These are phyloP conservation scores for Monilinia laxa DNA, from an alignment of 2,329 filamentous ascomycete genomes.

Conservation along the genomic window DNA sequence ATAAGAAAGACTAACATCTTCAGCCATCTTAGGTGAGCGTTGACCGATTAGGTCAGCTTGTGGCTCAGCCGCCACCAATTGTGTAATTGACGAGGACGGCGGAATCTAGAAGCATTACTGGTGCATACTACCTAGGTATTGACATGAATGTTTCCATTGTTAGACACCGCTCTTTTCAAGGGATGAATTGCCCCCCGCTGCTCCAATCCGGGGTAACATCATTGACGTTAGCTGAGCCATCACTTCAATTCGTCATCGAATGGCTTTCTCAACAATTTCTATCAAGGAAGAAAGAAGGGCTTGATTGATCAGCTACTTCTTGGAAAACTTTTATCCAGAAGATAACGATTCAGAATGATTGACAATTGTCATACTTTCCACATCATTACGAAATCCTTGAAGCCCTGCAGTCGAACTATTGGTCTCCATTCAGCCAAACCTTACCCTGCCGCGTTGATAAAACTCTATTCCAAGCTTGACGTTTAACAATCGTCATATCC, in stretches of 20 bases:
- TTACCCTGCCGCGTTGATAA: background rate
- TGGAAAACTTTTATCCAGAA: background rate
- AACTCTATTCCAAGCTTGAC: background rate
- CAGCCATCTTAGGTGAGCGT: slow-evolving; percentile 6
- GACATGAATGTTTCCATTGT: background rate
- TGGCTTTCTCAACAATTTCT: slow-evolving; percentile 5
- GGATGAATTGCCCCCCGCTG: slow-evolving; percentile 5
- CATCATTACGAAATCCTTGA: slow-evolving; percentile 11
- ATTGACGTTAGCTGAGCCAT: background rate
- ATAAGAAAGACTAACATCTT: background rate
- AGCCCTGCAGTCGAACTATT: background rate
- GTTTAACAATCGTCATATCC: background rate
- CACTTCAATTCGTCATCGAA: background rate
- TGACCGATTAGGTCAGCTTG: slow-evolving; percentile 9
- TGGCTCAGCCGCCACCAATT: slow-evolving; percentile 9
- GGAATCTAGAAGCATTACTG: background rate
- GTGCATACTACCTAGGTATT: background rate
- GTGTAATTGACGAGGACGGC: background rate
- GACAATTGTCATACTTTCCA: background rate
- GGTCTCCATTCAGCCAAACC: background rate
- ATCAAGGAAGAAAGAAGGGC: background rate
- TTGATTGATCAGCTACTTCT: background rate
- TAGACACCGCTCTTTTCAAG: slow-evolving; percentile 4
- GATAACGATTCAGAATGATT: slow-evolving; percentile 4
- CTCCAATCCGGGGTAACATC: background rate